phyloP scores from a whole-genome alignment of 1,139 yeast species.

The Suhomyces ambrosiae region DNA sequence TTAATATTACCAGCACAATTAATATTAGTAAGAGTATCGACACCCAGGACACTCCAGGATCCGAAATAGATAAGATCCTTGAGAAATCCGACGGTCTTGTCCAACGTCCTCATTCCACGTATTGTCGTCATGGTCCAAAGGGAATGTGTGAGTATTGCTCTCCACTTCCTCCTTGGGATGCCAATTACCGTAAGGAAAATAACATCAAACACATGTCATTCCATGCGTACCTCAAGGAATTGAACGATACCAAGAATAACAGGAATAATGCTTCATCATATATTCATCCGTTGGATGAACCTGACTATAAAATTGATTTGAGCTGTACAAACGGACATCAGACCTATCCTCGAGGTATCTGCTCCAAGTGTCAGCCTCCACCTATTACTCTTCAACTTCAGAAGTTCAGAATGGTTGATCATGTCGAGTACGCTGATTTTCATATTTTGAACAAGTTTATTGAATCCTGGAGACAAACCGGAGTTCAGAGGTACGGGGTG shows the following conservation, averaged over 20 bases:
- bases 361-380: conserved; percentile 97
- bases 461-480: conserved; percentile 88
- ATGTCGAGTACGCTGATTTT: conserved; percentile 84
- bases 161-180: conserved; percentile 95
- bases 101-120: conserved; percentile 56
- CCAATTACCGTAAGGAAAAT: conserved; percentile 69
- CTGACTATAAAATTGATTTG: conserved; percentile 63
- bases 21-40: neutral
- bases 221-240: conserved; percentile 77
- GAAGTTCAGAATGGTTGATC: conserved; percentile 93
- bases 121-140: conserved; percentile 86
- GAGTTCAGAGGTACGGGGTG: conserved; percentile 83
- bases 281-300: conserved; percentile 78
- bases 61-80: conserved; percentile 54
- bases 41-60: conserved; percentile 2
- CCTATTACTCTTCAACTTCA: conserved; percentile 93
- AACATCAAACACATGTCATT: conserved; percentile 87
- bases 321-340: conserved; percentile 80
- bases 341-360: conserved; percentile 93
- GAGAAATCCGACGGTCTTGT: conserved; percentile 76
- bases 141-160: conserved; percentile 99
- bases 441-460: conserved; percentile 77
- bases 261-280: conserved; percentile 64
- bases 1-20: conserved; percentile 41
- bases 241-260: conserved; percentile 71